Evolutionary conservation across 805 yeast genomes (phyloP).

Genomic region (Candida wancherniae): DNA sequence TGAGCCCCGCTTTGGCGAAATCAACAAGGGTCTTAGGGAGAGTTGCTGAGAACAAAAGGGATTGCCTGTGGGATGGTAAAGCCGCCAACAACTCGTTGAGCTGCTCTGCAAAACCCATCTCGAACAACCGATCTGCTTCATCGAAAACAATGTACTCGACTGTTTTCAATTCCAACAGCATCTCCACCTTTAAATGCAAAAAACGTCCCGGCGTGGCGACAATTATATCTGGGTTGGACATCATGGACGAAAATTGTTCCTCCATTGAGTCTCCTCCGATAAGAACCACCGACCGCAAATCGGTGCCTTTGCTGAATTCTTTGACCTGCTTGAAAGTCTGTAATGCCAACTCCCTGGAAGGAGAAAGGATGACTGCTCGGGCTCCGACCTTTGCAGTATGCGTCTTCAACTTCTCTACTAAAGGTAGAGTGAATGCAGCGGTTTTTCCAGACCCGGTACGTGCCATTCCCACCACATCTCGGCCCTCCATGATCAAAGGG

Average conservation of each 20-base stretch:
- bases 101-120: slow-evolving; percentile 94
- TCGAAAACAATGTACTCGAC: slow-evolving; percentile 92
- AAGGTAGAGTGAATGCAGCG: slow-evolving; percentile 90
- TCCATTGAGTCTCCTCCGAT: slow-evolving; percentile 99
- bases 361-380: slow-evolving; percentile 84
- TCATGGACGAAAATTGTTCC: slow-evolving; percentile 90
- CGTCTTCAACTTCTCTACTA: slow-evolving; percentile 75
- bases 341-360: slow-evolving; percentile 92
- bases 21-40: slow-evolving; percentile 89
- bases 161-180: slow-evolving; percentile 77
- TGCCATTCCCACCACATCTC: slow-evolving; percentile 99
- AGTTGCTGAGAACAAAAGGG: slow-evolving; percentile 90
- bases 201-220: slow-evolving; percentile 98
- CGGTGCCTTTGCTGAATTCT: slow-evolving; percentile 82
- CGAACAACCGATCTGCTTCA: slow-evolving; percentile 95
- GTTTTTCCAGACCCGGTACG: slow-evolving; percentile 99
- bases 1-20: slow-evolving; percentile 94
- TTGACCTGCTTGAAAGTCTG: slow-evolving; percentile 87
- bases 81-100: slow-evolving; percentile 82
- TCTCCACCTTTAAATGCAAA: slow-evolving; percentile 90
- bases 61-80: slow-evolving; percentile 78
- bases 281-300: slow-evolving; percentile 70
- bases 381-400: slow-evolving; percentile 87
- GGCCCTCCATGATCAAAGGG: slow-evolving; percentile 77
- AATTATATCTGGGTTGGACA: slow-evolving; percentile 89